Conservation (phyloP, 2,329 filamentous ascomycete genomes). For the Phaeosphaeria sp. region DNA sequence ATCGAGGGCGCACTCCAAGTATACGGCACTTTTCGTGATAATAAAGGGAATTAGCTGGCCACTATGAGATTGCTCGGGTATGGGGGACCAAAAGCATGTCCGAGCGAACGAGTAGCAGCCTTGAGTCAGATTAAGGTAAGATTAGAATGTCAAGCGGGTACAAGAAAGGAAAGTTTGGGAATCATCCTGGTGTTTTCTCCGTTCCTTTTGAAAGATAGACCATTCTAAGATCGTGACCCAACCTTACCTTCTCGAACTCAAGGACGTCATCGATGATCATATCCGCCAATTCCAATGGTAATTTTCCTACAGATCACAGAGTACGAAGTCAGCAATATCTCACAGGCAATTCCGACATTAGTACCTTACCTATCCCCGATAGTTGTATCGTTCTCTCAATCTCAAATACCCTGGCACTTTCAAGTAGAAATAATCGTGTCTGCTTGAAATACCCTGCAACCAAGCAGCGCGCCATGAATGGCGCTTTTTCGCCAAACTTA, state of each 20-base stretch:
- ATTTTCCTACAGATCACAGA: neutral
- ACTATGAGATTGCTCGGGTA: neutral
- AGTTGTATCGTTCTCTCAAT: slow-evolving; percentile 18
- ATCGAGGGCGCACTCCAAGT: slow-evolving; percentile 49
- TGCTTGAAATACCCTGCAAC: slow-evolving; percentile 9
- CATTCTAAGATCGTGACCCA: neutral
- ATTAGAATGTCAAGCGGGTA: neutral
- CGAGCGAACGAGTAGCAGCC: neutral
- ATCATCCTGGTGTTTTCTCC: neutral
- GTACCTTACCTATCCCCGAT: slow-evolving; percentile 12
- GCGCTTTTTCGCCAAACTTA: slow-evolving; percentile 4
- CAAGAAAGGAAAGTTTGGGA: neutral
- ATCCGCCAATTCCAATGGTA: neutral
- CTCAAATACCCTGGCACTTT: slow-evolving; percentile 15
- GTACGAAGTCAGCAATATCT: slow-evolving; percentile 14
- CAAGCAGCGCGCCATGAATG: neutral
- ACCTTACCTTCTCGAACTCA: neutral
- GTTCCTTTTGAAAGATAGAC: neutral
- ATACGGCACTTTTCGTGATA: slow-evolving; percentile 9
- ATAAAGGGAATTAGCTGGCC: neutral
- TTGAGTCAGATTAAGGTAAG: neutral
- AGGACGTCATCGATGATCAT: neutral
- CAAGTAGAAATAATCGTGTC: slow-evolving; percentile 9
- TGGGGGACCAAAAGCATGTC: too few species aligned
- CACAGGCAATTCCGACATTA: slow-evolving; percentile 12